Percentiles rank a stretch among this genome's conserved stretches.
phyloP scores from a whole-genome alignment of 495 filamentous ascomycete species.

The Daldinia grandis region DNA sequence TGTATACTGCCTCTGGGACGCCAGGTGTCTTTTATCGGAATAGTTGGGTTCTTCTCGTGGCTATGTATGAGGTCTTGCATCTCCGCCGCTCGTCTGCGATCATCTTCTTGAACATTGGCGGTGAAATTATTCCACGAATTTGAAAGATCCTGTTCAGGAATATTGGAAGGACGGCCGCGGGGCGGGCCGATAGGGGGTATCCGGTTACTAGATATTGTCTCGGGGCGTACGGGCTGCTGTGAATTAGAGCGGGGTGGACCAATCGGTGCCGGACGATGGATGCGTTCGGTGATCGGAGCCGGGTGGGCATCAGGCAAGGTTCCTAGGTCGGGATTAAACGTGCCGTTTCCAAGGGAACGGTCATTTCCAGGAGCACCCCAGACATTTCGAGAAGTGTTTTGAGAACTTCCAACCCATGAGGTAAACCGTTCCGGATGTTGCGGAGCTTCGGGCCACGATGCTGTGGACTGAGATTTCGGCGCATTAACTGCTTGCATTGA shows the following conservation, averaged over 20 bases:
- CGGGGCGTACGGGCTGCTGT: constrained; percentile 32
- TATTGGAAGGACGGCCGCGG: constrained; percentile 24
- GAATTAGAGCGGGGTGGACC: constrained; percentile 48
- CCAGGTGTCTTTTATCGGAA: constrained; percentile 71
- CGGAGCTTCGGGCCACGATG: constrained; percentile 37
- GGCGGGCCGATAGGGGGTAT: constrained; percentile 44
- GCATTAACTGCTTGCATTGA: constrained; percentile 22
- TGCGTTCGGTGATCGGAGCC: constrained; percentile 56
- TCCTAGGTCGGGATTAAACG: constrained; percentile 71
- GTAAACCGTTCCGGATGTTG: constrained; percentile 50
- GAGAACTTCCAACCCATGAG: constrained; percentile 45
- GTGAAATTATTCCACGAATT: constrained; percentile 37
- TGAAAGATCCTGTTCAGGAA: constrained; percentile 3
- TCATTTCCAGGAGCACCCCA: constrained; percentile 80
- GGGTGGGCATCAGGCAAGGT: constrained; percentile 50
- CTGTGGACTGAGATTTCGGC: constrained; percentile 26
- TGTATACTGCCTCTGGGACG: constrained; percentile 61
- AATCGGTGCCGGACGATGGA: constrained; percentile 49
- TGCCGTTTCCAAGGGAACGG: constrained; percentile 78
- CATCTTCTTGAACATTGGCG: constrained; percentile 28
- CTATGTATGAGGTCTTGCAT: constrained; percentile 14
- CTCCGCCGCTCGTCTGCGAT: constrained; percentile 30
- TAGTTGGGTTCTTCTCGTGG: constrained; percentile 45
- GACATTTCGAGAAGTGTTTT: constrained; percentile 64
- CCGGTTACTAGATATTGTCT: constrained; percentile 18